Base-by-base conservation (phyloP, 2,329 filamentous ascomycete species). In the Diaporthe eres region DNA sequence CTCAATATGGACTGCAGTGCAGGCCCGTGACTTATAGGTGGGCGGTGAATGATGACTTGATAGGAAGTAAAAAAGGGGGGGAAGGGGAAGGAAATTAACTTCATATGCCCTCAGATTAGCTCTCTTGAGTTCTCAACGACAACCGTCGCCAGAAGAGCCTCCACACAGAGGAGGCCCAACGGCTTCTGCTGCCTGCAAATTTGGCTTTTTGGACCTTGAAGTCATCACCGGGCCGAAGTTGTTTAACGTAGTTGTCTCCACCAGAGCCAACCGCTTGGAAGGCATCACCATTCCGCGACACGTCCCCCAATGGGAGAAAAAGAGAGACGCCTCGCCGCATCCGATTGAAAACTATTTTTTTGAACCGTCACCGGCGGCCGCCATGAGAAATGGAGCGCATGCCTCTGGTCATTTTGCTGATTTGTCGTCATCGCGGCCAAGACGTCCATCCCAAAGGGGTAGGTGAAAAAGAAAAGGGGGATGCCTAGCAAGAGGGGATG, bases 311-410 rank as follows among this genome's bases (percentile, higher is more conserved):
- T 31, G 55, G 8, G 39, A 25, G 10, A 49, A 55, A 44, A 7
- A 44, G 3, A 47, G 37, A 25, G 65, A 65, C 63, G 55, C 9
- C 17, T 70, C 71, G 76, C 77, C 80, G 76, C 80, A 83, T 85
- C 84, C 78, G 84, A 84, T 85, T 85, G 84, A 85, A 85, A 85
- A 85, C 84, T 85, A 84, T 82, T 72, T 80, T 76, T 68, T 39
- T 57, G 28, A 34, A 74, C 77, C 77, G 75, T 83, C 81, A 82
- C 77, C 8, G 78, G 80, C 79, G 79, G 49, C 53, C 42, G 42
- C 51, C 60, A 67, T 31, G 51, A 55, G 63, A 51, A 55, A 13
- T 28, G 55, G 67, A 39, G 25, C 58, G 19, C 49, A 25, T 58
- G 71, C 74, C 61, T 77, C 72, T 60, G 68, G 75, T 75, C 8